Evolutionary conservation across 129 eudicot species (phyloP).

Genomic region (Flaveria bidentis): DNA sequence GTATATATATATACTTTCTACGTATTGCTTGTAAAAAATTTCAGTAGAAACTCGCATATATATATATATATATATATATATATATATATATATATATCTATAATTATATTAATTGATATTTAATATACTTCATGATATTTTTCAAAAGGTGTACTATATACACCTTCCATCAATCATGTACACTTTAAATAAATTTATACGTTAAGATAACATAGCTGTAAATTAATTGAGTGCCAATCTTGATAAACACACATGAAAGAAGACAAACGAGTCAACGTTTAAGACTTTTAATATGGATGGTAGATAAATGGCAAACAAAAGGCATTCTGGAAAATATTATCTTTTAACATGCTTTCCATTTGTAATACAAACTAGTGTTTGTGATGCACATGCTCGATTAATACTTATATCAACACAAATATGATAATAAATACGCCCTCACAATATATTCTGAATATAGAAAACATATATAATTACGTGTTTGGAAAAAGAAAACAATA

Average conservation of each 20-base stretch:
- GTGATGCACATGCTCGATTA: too few relatives aligned
- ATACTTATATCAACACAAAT: too few relatives aligned
- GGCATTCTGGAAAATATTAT: neutral
- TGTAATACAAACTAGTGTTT: too few relatives aligned
- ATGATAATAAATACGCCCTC: too few relatives aligned
- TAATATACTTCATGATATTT: conserved; percentile 16
- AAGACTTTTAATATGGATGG: conserved; percentile 9
- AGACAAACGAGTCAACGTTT: conserved; percentile 20
- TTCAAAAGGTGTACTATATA: conserved; percentile 36
- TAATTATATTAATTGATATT: neutral
- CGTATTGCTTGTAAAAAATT: too few relatives aligned
- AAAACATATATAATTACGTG: too few relatives aligned
- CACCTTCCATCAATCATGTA: conserved; percentile 40
- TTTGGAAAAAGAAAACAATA: too few relatives aligned
- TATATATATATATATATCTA: neutral
- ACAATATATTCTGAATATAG: too few relatives aligned
- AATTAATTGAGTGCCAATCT: conserved; percentile 13
- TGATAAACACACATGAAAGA: conserved; percentile 13
- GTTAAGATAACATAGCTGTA: conserved; percentile 44
- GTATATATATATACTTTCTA: too few relatives aligned
- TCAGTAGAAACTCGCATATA: too few relatives aligned
- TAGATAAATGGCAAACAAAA: neutral
- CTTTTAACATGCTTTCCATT: neutral
- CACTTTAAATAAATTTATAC: conserved; percentile 27
- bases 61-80: too few relatives aligned